A percentile compares a stretch with the other conserved stretches of the same genome.
These are phyloP conservation scores for Ophiocordyceps camponoti-saundersi DNA, from an alignment of 2,329 filamentous ascomycete genomes.

Conservation along the genomic window DNA sequence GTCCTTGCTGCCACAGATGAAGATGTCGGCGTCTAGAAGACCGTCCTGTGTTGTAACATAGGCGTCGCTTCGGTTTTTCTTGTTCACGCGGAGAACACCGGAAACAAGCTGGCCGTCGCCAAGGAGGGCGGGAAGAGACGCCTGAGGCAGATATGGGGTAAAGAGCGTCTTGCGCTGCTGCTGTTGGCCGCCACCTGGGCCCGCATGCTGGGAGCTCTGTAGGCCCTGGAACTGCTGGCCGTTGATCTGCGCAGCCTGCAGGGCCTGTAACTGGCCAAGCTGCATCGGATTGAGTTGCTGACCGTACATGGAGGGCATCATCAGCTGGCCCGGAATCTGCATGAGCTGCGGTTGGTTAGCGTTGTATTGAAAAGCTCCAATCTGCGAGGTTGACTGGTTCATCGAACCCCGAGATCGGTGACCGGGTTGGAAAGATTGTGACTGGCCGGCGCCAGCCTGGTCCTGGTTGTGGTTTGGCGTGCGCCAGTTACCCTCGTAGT, in stretches of 20 bases:
- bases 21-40: conserved; percentile 87
- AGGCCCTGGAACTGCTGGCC: conserved; percentile 57
- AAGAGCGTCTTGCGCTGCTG: conserved; percentile 97
- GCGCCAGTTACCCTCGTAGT: conserved; percentile 97
- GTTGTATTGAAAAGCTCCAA: conserved; percentile 75
- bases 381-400: conserved; percentile 66
- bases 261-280: conserved; percentile 75
- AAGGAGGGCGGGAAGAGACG: conserved; percentile 77
- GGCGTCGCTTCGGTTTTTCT: conserved; percentile 97
- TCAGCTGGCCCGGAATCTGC: conserved; percentile 71
- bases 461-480: conserved; percentile 57
- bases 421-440: conserved; percentile 72
- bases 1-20: conserved; percentile 98
- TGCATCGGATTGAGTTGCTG: conserved; percentile 81
- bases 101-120: conserved; percentile 88
- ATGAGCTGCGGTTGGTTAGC: conserved; percentile 73
- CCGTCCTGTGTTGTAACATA: conserved; percentile 89
- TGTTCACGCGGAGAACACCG: conserved; percentile 94
- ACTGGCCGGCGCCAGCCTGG: conserved; percentile 31
- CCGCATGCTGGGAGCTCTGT: conserved; percentile 55
- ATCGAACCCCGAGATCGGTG: conserved; percentile 77
- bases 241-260: conserved; percentile 76
- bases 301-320: conserved; percentile 75
- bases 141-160: conserved; percentile 92
- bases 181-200: conserved; percentile 45